phyloP scores from a whole-genome alignment of 2,329 filamentous ascomycete genomes.

The Hypoxylon sp. region DNA sequence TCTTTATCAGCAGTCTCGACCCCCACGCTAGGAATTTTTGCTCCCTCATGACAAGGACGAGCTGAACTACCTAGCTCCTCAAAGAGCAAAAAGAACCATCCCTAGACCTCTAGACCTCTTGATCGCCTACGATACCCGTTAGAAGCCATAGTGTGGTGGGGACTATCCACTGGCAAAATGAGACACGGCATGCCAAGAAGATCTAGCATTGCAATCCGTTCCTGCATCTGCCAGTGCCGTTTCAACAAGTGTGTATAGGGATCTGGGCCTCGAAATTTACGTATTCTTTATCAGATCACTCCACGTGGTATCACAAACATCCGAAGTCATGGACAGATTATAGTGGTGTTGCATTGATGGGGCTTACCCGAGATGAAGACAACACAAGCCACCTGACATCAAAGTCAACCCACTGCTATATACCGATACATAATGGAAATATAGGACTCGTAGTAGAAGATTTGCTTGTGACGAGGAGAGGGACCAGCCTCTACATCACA shows the following conservation, averaged over 20 bases:
- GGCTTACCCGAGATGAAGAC: slow-evolving; percentile 6
- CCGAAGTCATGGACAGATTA: slow-evolving; percentile 28
- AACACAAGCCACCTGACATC: slow-evolving; percentile 7
- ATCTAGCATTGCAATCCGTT: slow-evolving; percentile 42
- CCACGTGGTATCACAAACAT: slow-evolving; percentile 42
- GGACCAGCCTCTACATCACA: slow-evolving; percentile 11
- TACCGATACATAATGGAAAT: slow-evolving; percentile 24
- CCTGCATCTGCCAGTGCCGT: slow-evolving; percentile 36
- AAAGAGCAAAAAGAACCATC: slow-evolving; percentile 17
- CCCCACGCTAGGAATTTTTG: slow-evolving; percentile 7
- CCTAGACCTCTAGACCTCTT: neutral
- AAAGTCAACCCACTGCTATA: slow-evolving; percentile 24
- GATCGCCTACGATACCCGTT: slow-evolving; percentile 21
- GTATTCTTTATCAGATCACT: slow-evolving; percentile 30
- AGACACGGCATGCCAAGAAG: slow-evolving; percentile 30
- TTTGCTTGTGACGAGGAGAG: slow-evolving; percentile 13
- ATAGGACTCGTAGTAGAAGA: slow-evolving; percentile 7
- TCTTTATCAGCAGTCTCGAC: neutral
- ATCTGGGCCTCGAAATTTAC: slow-evolving; percentile 31
- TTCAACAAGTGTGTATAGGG: slow-evolving; percentile 21
- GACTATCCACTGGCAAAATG: slow-evolving; percentile 2
- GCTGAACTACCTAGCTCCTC: slow-evolving; percentile 1
- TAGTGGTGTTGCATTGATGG: slow-evolving; percentile 9
- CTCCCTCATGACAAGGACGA: neutral
- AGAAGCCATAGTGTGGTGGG: slow-evolving; percentile 23